Conservation (phyloP, 768 basidiomycete genomes). For the Trametes villosa region DNA sequence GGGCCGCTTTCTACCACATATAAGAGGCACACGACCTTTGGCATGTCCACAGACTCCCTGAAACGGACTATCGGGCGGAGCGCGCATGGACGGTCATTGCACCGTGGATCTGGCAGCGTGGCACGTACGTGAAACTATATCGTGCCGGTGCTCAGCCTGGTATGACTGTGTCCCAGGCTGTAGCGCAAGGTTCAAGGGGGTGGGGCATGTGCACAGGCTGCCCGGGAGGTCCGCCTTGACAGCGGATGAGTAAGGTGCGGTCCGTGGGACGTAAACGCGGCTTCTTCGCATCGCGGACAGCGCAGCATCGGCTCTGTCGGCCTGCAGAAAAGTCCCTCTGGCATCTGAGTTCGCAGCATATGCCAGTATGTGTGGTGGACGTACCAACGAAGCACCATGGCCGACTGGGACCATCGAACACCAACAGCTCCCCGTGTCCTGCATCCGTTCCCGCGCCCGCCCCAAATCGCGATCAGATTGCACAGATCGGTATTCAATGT, state of each 20-base stretch:
- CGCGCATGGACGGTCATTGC: too few relatives aligned
- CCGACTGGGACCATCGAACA: background rate
- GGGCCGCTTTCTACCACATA: too few relatives aligned
- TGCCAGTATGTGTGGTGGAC: too few relatives aligned
- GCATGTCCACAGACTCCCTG: too few relatives aligned
- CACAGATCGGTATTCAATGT: background rate
- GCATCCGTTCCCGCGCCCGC: background rate
- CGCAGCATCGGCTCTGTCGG: background rate
- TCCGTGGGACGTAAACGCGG: background rate
- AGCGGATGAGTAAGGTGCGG: slow-evolving; percentile 3
- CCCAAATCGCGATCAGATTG: slow-evolving; percentile 13
- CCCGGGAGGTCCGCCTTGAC: background rate
- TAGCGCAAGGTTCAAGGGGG: background rate
- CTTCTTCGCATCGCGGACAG: background rate
- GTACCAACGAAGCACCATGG: background rate
- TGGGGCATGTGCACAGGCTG: background rate
- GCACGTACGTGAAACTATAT: too few relatives aligned
- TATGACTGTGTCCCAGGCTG: background rate
- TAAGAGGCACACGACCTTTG: too few relatives aligned
- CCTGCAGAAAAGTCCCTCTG: too few relatives aligned
- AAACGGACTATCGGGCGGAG: too few relatives aligned
- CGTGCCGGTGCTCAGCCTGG: too few relatives aligned
- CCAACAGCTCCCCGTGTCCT: background rate
- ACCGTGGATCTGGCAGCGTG: too few relatives aligned
- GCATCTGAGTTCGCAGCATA: too few relatives aligned